These are phyloP conservation scores for Saccharum hybrid DNA, from an alignment of 202 grass and related monocot genomes.

Conservation along the genomic window DNA sequence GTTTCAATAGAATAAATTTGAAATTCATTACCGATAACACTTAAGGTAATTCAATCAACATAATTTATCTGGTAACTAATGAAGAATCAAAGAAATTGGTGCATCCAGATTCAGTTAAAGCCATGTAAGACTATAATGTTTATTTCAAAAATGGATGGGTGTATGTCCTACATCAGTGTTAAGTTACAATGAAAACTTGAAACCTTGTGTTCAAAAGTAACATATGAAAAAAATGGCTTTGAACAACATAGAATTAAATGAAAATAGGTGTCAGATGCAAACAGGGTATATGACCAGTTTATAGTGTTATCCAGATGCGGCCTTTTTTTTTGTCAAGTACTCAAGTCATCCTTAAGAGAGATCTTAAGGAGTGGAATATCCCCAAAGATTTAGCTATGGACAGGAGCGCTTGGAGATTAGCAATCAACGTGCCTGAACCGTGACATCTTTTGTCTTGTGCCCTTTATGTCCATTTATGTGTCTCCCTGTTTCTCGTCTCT, in stretches of 20 bases:
- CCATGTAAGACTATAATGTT: not conserved
- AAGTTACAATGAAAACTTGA: not conserved
- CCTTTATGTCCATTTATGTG: no score
- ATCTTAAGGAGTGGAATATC: no score
- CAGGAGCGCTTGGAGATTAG: no score
- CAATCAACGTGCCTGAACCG: no score
- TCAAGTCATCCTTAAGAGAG: no score
- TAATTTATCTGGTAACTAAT: not conserved
- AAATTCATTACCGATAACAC: not conserved
- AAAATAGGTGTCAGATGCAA: not conserved
- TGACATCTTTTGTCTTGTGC: no score
- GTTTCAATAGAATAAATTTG: not conserved
- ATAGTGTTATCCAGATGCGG: not conserved
- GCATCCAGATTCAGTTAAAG: constrained; percentile 1
- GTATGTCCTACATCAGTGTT: not conserved
- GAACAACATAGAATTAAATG: not conserved
- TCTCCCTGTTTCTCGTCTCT: no score
- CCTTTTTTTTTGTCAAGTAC: not conserved
- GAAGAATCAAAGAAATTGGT: constrained; percentile 34
- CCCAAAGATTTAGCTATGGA: no score
- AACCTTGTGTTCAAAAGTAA: constrained; percentile 6
- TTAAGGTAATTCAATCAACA: not conserved
- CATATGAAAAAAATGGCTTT: not conserved
- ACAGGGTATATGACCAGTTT: constrained; percentile 15
- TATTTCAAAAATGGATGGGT: not conserved